Percentiles rank a stretch among this genome's conserved stretches.
Evolutionary conservation across 225 moss, liverwort and hornwort genomes (phyloP).

Genomic region (Marchantia polymorpha): DNA sequence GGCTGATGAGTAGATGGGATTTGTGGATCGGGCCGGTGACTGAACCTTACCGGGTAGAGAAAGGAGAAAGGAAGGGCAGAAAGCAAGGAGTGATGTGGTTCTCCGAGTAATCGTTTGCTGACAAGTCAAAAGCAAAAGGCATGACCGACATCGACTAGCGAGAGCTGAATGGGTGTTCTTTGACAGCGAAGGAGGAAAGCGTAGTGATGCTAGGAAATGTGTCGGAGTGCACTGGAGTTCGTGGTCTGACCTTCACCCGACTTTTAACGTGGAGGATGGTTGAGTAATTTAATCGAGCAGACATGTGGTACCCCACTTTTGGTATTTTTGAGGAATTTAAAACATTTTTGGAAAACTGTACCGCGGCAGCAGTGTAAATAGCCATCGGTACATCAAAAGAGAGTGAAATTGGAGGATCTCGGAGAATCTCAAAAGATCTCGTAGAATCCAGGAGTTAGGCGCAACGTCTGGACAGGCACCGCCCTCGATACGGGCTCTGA

Average conservation of each 20-base stretch:
- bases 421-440: no score
- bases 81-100: neutral
- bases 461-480: no score
- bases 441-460: no score
- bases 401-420: no score
- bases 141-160: neutral
- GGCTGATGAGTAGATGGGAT: slow-evolving; percentile 12
- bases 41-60: slow-evolving; percentile 6
- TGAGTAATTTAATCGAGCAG: neutral
- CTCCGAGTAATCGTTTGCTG: neutral
- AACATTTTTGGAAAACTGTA: no score
- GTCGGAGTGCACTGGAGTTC: neutral
- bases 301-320: no score
- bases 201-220: neutral
- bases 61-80: slow-evolving; percentile 1
- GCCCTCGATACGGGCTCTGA: no score
- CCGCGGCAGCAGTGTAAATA: no score
- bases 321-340: no score
- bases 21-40: slow-evolving; percentile 17
- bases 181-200: neutral
- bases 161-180: slow-evolving; percentile 17
- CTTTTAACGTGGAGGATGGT: neutral
- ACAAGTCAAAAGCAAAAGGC: neutral
- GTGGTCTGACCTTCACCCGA: neutral
- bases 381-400: no score